A percentile compares a stretch with the other conserved stretches of the same genome.
phyloP scores from a whole-genome alignment of 2,329 filamentous ascomycete species.

The Cadophora sp. region DNA sequence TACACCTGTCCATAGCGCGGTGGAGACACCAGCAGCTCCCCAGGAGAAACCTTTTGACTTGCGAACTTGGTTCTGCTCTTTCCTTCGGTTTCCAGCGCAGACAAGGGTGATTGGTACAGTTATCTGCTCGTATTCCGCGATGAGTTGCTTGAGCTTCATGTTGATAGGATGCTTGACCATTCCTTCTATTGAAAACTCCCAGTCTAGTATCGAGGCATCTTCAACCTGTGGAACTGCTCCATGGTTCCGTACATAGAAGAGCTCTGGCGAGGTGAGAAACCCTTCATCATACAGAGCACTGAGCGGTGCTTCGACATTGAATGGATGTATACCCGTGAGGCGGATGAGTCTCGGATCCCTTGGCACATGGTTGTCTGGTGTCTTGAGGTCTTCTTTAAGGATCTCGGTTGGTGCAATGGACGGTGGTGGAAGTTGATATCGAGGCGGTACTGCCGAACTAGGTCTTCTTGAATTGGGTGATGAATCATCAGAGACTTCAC shows the following conservation, averaged over 20 bases:
- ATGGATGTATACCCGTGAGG: conserved; percentile 87
- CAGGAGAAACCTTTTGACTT: conserved; percentile 96
- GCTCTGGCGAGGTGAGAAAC: conserved; percentile 84
- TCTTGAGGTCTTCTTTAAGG: conserved; percentile 78
- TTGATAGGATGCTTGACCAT: conserved; percentile 79
- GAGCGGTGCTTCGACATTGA: conserved; percentile 87
- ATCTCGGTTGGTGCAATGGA: conserved; percentile 63
- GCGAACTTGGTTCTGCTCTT: conserved; percentile 89
- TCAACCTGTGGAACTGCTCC: conserved; percentile 79
- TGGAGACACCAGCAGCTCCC: conserved; percentile 87
- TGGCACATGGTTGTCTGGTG: conserved; percentile 81
- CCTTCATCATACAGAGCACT: conserved; percentile 79
- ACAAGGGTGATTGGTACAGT: conserved; percentile 89
- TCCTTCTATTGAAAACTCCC: conserved; percentile 85
- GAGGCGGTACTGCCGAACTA: conserved; percentile 27
- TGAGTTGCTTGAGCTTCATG: conserved; percentile 74
- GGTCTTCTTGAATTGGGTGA: conserved; percentile 29
- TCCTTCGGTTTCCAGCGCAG: conserved; percentile 89
- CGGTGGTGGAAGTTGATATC: conserved; percentile 69
- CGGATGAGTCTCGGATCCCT: conserved; percentile 84
- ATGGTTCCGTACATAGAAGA: conserved; percentile 94
- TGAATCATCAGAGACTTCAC: conserved; percentile 34
- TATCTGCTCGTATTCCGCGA: conserved; percentile 78
- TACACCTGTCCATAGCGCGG: conserved; percentile 86
- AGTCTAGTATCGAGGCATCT: conserved; percentile 75